A percentile compares a stretch with the other conserved stretches of the same genome.
phyloP scores from a whole-genome alignment of 495 filamentous ascomycete species.

The Bombardia bombarda region DNA sequence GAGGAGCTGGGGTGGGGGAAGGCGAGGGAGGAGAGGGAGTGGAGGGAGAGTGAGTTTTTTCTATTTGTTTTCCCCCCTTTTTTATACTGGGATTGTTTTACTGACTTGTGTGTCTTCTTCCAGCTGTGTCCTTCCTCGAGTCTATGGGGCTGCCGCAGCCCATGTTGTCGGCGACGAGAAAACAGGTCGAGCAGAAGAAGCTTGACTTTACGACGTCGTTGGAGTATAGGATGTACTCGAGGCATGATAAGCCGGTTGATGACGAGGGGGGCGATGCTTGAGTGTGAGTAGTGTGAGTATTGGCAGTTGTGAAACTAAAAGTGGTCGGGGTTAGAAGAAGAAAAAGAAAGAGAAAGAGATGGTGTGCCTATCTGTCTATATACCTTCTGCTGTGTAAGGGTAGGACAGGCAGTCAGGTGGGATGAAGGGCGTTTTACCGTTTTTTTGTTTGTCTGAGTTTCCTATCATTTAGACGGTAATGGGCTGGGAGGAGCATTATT shows the following conservation, averaged over 20 bases:
- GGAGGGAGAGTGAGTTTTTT: conserved; percentile 58
- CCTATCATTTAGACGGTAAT: no score
- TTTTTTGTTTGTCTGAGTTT: no score
- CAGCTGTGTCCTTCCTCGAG: conserved; percentile 61
- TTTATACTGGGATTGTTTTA: neutral
- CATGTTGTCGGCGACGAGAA: conserved; percentile 60
- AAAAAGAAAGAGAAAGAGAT: no score
- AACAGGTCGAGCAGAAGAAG: conserved; percentile 72
- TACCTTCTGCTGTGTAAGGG: no score
- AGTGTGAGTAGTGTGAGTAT: neutral
- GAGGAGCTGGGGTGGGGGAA: conserved; percentile 79
- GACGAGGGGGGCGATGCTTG: no score
- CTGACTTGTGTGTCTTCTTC: neutral
- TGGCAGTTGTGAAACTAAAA: no score
- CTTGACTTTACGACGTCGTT: conserved; percentile 60
- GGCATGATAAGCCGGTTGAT: conserved; percentile 42
- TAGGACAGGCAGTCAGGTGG: no score
- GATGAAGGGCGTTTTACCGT: no score
- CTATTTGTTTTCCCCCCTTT: neutral
- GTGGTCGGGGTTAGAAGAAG: no score
- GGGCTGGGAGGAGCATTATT: no score
- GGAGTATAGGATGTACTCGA: conserved; percentile 65
- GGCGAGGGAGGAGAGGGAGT: conserved; percentile 71
- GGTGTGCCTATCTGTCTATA: no score
- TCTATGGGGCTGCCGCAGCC: conserved; percentile 82